Percentiles rank a stretch among this genome's conserved stretches.
Conservation (phyloP, 140 eudicot genomes). For the Ambrosia hybrid region DNA sequence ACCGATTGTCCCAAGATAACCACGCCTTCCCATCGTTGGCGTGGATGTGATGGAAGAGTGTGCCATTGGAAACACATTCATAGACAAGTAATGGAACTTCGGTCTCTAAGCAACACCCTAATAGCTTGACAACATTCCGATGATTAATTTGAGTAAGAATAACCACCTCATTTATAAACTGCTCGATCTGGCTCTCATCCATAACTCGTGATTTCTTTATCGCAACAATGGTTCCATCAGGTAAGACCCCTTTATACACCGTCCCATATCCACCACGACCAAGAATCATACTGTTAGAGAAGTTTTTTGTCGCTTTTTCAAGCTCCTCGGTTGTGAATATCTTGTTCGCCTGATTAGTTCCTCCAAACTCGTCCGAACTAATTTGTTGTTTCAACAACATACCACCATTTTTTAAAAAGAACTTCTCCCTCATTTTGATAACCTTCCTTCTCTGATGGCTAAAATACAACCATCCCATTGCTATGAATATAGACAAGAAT, state of each 20-base stretch:
- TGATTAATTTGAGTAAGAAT: not conserved
- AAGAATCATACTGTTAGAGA: conserved; percentile 16
- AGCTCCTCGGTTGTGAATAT: conserved; percentile 26
- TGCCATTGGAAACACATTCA: conserved; percentile 30
- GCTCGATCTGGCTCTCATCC: conserved; percentile 32
- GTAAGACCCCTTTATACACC: conserved; percentile 28
- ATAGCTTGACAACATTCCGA: no score
- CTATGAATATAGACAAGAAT: conserved; percentile 23
- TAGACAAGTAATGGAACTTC: conserved; percentile 32
- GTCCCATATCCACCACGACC: conserved; percentile 32
- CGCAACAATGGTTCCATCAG: conserved; percentile 20
- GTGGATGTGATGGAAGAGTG: conserved; percentile 28
- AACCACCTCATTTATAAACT: conserved; percentile 10
- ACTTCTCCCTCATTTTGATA: conserved; percentile 20
- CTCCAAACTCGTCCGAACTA: conserved; percentile 12
- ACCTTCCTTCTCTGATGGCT: conserved; percentile 25
- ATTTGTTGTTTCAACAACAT: conserved; percentile 27
- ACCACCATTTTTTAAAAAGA: conserved; percentile 25
- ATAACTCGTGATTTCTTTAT: conserved; percentile 28
- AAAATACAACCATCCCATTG: conserved; percentile 23
- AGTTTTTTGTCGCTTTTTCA: conserved; percentile 27
- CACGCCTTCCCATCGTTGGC: conserved; percentile 11
- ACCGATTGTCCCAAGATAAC: not conserved
- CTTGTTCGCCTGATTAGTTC: conserved; percentile 19
- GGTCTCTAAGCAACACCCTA: not conserved